Conservation (phyloP, 2,329 filamentous ascomycete genomes). For the Drechslera avenae region DNA sequence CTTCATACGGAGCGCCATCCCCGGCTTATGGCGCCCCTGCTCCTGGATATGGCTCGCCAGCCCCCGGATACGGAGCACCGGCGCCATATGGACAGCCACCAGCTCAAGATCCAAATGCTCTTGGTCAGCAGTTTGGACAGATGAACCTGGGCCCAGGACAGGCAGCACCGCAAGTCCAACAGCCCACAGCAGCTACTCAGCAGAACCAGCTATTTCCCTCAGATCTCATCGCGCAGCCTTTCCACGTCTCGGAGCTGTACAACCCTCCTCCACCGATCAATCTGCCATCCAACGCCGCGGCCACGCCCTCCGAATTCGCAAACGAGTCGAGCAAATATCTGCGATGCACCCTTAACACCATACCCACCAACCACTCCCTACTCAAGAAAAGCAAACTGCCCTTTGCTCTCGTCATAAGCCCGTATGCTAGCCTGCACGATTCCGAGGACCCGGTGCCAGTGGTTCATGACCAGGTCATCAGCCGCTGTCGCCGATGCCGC, state of each 20-base stretch:
- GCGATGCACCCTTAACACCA: constrained; percentile 90
- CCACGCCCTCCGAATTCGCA: constrained; percentile 86
- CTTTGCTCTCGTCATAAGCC: constrained; percentile 94
- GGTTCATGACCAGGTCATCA: constrained; percentile 96
- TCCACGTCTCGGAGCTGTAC: constrained; percentile 92
- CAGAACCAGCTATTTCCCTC: constrained; percentile 87
- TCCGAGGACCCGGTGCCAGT: constrained; percentile 89
- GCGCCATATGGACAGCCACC: constrained; percentile 46
- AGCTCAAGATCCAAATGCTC: constrained; percentile 62
- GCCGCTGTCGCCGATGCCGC: constrained; percentile 90
- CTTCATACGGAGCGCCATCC: constrained; percentile 40
- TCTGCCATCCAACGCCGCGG: constrained; percentile 89
- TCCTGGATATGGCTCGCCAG: constrained; percentile 42
- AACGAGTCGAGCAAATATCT: constrained; percentile 95
- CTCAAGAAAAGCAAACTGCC: constrained; percentile 95
- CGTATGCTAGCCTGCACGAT: constrained; percentile 91
- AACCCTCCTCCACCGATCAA: constrained; percentile 89
- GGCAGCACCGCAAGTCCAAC: constrained; percentile 37
- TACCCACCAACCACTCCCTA: constrained; percentile 88
- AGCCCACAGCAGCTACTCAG: constrained; percentile 39
- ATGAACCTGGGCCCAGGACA: constrained; percentile 66
- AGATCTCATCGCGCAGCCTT: constrained; percentile 88
- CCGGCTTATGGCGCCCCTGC: constrained; percentile 48
- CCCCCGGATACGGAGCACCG: constrained; percentile 41
- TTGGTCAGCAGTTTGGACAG: constrained; percentile 82